Conservation (phyloP, 495 filamentous ascomycete species). For the Aspergillus haitiensis region DNA sequence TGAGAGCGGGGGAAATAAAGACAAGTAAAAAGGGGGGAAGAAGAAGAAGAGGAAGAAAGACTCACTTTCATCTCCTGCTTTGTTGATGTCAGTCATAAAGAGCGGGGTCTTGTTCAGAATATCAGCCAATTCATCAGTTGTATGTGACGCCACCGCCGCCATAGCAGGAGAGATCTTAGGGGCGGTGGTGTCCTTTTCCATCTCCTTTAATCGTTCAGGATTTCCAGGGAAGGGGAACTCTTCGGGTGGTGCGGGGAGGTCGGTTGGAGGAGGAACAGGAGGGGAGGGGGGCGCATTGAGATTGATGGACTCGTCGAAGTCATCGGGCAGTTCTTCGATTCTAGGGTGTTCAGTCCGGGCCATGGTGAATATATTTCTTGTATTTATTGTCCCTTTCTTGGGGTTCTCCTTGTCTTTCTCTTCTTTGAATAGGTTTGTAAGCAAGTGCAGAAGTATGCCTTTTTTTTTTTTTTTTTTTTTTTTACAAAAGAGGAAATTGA, state of each 20-base stretch:
- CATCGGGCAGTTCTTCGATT: conserved; percentile 54
- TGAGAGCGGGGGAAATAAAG: too few species aligned
- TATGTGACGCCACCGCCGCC: conserved; percentile 59
- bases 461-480: neutral
- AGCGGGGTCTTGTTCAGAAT: conserved; percentile 81
- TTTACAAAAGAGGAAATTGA: conserved; percentile 6
- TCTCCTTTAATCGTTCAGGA: conserved; percentile 38
- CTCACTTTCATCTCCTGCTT: conserved; percentile 58
- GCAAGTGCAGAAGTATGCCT: neutral
- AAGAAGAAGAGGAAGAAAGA: neutral
- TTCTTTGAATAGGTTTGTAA: too few species aligned
- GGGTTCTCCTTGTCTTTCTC: neutral
- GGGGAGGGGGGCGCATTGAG: conserved; percentile 27
- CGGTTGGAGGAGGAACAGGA: conserved; percentile 5
- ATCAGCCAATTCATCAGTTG: conserved; percentile 66
- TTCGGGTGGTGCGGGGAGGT: conserved; percentile 33
- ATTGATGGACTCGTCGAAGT: conserved; percentile 49
- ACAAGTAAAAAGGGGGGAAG: neutral
- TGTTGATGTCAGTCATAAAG: conserved; percentile 92
- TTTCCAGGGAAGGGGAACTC: conserved; percentile 48
- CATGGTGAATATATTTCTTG: conserved; percentile 25
- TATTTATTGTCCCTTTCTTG: neutral
- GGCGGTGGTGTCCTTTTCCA: conserved; percentile 34
- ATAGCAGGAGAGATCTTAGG: conserved; percentile 57
- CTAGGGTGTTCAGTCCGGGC: conserved; percentile 50